phyloP scores from a whole-genome alignment of 371 early-diverging fungal genomes.

The Actinomortierella ambigua region DNA sequence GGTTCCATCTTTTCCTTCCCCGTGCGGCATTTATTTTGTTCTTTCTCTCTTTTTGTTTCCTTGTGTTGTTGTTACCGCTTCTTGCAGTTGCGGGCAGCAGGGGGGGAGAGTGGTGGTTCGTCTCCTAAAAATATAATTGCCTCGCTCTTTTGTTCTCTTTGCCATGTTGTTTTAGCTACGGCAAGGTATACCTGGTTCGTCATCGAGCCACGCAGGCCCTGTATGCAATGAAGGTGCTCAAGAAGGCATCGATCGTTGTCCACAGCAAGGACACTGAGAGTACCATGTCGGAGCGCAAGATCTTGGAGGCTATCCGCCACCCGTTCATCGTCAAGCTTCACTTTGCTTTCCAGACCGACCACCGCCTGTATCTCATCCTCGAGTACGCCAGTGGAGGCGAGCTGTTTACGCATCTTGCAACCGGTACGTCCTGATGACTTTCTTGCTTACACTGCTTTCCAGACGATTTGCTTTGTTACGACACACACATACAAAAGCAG shows the following conservation, averaged over 20 bases:
- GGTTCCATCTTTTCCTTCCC: background rate
- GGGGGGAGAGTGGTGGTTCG: background rate
- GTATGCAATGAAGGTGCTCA: constrained; percentile 94
- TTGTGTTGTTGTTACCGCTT: constrained; percentile 2
- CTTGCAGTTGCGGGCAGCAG: too few relatives aligned
- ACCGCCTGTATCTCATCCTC: constrained; percentile 90
- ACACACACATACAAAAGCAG: too few relatives aligned
- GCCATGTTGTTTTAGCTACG: constrained; percentile 55
- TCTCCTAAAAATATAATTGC: background rate
- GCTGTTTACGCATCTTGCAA: constrained; percentile 92
- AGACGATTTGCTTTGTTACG: too few relatives aligned
- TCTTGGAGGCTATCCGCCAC: constrained; percentile 79
- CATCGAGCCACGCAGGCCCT: constrained; percentile 63
- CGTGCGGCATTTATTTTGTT: constrained; percentile 2
- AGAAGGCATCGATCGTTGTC: constrained; percentile 82
- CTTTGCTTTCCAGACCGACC: constrained; percentile 92
- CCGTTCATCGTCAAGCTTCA: constrained; percentile 96
- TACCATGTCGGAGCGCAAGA: constrained; percentile 76
- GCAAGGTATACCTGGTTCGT: constrained; percentile 81
- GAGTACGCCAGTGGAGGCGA: constrained; percentile 99
- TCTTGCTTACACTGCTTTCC: background rate
- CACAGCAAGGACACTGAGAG: constrained; percentile 74
- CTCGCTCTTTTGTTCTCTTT: constrained; percentile 1
- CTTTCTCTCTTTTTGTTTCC: background rate
- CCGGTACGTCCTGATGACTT: constrained; percentile 44